Base-by-base conservation (phyloP, 495 filamentous ascomycete species). In the Penicillium ucsense region DNA sequence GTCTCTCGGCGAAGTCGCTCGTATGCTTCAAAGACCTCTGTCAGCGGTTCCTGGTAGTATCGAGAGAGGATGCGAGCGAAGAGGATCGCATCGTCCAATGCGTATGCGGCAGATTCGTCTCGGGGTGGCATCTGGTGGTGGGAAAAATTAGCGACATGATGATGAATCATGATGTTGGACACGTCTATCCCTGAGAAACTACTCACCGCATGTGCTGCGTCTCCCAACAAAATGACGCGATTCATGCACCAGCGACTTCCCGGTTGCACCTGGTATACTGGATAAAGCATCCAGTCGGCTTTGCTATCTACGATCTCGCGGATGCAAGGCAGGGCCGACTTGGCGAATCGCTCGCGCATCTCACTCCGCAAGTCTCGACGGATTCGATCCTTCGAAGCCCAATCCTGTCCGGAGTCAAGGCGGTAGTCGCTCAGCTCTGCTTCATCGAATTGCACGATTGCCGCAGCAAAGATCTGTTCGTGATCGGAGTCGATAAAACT, bases 131-230 rank as follows among this genome's bases (percentile, higher is more conserved):
- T 81, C 70, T 73, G 41, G 6, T 73, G 41, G 6, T 34, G 4
- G 0, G 31, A 4, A 39, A n/a, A 27, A 35, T 64, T 55, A 48
- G 45, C 39, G 47, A 38, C 3, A 34, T 31, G 8, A 5, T 41
- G 8, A n/a, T 6, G 3, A 33, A 8, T 4, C 11, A 0, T 8
- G 11, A 11, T 20, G 20, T 20, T 20, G 20, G 2, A 20, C 20
- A 20, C 20, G 20, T 20, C 20, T 20, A 20, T 2, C 20, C 20
- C 20, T 20, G 20, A 20, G 20, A 20, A 31, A 8, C 12, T 20
- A 70, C 74, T 27, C 67, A 78, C 75, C 5, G 78, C 80, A 61
- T 82, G 78, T n/a, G 77, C 77, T 37, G 77, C 71, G 61, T 82
- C 78, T 7, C 77, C 78, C 5, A 82, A 53, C 9, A 82, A 48